Evolutionary conservation across 768 basidiomycete genomes (phyloP).

Genomic region (Tulasnella calospora): DNA sequence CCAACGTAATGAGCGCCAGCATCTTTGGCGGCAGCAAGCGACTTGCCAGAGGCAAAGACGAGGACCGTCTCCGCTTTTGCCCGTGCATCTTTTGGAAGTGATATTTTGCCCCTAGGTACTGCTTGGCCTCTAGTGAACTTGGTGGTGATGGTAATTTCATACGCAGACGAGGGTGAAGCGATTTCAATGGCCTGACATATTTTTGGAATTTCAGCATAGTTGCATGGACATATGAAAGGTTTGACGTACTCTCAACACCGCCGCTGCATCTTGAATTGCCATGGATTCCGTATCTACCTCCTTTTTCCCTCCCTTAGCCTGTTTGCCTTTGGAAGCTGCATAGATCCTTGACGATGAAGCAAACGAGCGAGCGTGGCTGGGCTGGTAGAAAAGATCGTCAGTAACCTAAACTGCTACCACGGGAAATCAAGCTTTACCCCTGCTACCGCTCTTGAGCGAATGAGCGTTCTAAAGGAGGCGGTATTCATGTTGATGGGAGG

Average conservation of each 20-base stretch:
- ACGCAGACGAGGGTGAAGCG: conserved; percentile 65
- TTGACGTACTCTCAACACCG: conserved; percentile 28
- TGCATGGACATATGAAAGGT: neutral
- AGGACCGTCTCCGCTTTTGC: conserved; percentile 72
- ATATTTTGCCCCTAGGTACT: conserved; percentile 85
- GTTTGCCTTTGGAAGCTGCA: conserved; percentile 7
- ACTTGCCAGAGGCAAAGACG: conserved; percentile 86
- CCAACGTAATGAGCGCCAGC: conserved; percentile 91
- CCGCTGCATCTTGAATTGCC: conserved; percentile 34
- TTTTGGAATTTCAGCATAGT: neutral
- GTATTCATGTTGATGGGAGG: neutral
- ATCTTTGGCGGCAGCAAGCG: conserved; percentile 73
- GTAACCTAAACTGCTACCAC: neutral
- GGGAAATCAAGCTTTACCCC: neutral
- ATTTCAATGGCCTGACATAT: conserved; percentile 72
- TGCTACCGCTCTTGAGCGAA: neutral
- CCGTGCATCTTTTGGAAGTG: conserved; percentile 63
- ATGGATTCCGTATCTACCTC: conserved; percentile 35
- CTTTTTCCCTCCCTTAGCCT: conserved; percentile 21
- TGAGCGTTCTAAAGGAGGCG: neutral
- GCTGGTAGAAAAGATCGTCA: neutral
- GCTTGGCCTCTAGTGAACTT: conserved; percentile 70
- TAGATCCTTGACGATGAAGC: neutral
- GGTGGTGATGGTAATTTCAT: conserved; percentile 77
- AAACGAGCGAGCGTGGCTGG: neutral